Evolutionary conservation across 306 rosid genomes (phyloP).

Genomic region (Quercus aquifolioides): DNA sequence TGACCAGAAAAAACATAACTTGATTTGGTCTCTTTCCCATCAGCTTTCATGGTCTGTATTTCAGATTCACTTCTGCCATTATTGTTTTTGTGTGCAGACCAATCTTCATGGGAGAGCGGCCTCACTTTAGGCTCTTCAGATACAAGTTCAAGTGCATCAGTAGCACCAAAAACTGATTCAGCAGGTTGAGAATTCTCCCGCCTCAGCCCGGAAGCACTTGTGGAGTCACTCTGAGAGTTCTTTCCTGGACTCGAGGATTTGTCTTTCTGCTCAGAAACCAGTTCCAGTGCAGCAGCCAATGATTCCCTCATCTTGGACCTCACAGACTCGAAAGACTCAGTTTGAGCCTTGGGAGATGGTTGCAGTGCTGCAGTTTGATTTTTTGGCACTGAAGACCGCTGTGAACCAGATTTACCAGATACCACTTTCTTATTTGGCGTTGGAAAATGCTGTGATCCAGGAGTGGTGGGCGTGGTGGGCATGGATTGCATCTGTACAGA

Average conservation of each 20-base stretch:
- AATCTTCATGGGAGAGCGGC: constrained; percentile 20
- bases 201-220: constrained; percentile 18
- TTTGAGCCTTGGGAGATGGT: constrained; percentile 51
- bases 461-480: constrained; percentile 30
- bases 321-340: constrained; percentile 72
- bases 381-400: constrained; percentile 50
- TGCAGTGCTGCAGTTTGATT: constrained; percentile 43
- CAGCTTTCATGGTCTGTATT: constrained; percentile 23
- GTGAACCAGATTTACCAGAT: constrained; percentile 52
- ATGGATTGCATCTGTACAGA: constrained; percentile 37
- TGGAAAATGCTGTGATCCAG: constrained; percentile 31
- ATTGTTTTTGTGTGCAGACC: constrained; percentile 24
- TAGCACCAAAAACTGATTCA: constrained; percentile 23
- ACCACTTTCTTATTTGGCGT: constrained; percentile 55
- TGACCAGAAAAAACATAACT: constrained; percentile 56
- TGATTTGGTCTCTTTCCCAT: constrained; percentile 57
- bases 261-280: constrained; percentile 55
- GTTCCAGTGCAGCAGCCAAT: constrained; percentile 66
- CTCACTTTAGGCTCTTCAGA: constrained; percentile 25
- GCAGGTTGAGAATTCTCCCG: constrained; percentile 31
- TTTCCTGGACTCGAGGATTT: constrained; percentile 21
- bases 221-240: constrained; percentile 31
- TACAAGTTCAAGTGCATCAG: constrained; percentile 32
- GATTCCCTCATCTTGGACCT: constrained; percentile 99
- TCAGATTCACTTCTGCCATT: constrained; percentile 24